These are phyloP conservation scores for Streptanthus diversifolius DNA, from an alignment of 345 rosid genomes.

Conservation along the genomic window DNA sequence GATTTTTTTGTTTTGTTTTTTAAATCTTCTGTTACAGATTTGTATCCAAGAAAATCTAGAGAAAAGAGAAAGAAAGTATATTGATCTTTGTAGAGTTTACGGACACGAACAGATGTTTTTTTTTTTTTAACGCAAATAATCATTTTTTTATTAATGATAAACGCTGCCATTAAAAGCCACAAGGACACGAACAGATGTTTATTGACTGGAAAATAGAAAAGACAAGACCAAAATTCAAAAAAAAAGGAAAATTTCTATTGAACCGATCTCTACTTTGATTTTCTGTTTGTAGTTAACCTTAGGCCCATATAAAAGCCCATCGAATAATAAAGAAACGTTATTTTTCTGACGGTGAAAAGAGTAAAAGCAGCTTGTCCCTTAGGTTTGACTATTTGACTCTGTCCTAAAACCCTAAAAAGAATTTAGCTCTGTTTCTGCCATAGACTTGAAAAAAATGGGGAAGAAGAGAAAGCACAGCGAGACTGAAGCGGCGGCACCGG, in stretches of 20 bases:
- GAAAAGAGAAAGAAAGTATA: conserved; percentile 6
- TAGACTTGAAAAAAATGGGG: conserved; percentile 42
- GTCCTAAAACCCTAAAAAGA: conserved; percentile 19
- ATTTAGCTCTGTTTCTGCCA: background rate
- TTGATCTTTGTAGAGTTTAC: conserved; percentile 33
- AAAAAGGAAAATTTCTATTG: background rate
- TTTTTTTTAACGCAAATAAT: too few relatives aligned
- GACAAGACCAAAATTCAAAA: background rate
- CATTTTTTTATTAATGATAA: too few relatives aligned
- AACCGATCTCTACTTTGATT: background rate
- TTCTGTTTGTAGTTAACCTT: background rate
- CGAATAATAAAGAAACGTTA: background rate
- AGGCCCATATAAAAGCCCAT: conserved; percentile 12
- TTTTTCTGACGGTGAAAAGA: background rate
- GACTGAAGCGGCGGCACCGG: conserved; percentile 37
- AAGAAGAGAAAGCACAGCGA: conserved; percentile 83
- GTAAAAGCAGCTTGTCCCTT: conserved; percentile 12
- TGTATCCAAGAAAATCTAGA: conserved; percentile 13
- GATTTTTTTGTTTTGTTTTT: conserved; percentile 24
- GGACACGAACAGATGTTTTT: conserved; percentile 35
- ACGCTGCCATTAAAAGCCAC: too few relatives aligned
- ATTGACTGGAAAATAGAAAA: background rate
- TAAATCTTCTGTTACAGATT: conserved; percentile 43
- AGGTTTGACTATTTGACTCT: background rate
- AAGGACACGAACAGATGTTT: conserved; percentile 34